Evolutionary conservation across 2,329 filamentous ascomycete genomes (phyloP), one percentile per base, ranked within the genome.

Genomic region (Aspergillus uvarum): DNA sequence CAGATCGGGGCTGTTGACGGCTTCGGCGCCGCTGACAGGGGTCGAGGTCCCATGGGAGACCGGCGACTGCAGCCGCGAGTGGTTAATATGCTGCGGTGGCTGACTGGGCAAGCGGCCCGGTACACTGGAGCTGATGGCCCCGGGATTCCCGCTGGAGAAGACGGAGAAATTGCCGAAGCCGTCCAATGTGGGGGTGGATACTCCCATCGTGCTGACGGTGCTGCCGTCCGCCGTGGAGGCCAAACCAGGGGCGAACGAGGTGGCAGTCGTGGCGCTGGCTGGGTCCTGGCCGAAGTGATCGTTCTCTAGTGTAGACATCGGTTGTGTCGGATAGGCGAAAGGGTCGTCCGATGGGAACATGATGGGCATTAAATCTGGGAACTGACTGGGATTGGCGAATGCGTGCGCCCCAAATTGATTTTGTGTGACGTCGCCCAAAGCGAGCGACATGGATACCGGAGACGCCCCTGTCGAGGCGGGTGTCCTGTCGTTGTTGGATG

Each of bases 321-420:
- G 79, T 61, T 81, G 80, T 32, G 77, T 80, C 16, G 79, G 79
- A 63, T 82, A 82, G 5, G 79, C 80, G 60, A 81, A 82, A 14
- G 80, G 80, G 58, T 82, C 80, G 59, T 77, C 76, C 2, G 80
- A 81, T 4, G 80, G 79, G 61, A 79, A 82, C 80, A 82, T 82
- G 65, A 82, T 79, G 8, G 77, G 77, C 74, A 79, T 80, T 44
- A 82, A 70, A 64, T 81, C 80, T 1, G 79, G 79, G 16, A 81
- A 72, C 56, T 75, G 74, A 42, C 62, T 63, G 7, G 66, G 54
- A 51, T 69, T 72, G 32, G 68, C 68, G 56, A 77, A 72, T 44
- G 71, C 72, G 42, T 74, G 75, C 12, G 74, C 63, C 14, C 53
- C 54, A 59, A 72, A 76, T 16, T 68, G 67, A 35, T 69, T 63